Evolutionary conservation across 2,329 filamentous ascomycete genomes (phyloP), one percentile per base, ranked within the genome.

Genomic region (Chaetomiaceae sp.): DNA sequence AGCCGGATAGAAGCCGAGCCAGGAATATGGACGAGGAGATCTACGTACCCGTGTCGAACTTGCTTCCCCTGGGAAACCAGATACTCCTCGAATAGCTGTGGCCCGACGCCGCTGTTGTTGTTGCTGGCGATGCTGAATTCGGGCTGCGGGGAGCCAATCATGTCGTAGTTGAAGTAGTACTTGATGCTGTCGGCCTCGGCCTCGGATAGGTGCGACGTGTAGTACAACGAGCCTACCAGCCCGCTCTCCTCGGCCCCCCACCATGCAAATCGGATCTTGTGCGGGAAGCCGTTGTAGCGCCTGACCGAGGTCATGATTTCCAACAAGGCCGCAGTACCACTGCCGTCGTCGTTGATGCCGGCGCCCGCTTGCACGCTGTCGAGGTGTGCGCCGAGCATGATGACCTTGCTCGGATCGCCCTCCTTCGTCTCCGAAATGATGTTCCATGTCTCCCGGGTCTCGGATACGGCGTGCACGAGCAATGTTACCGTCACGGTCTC

Each of bases 311-410:
- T 57, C 51, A 61, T 48, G 34, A 74, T 61, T 48, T 75, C 71
- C 1, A 76, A 63, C 21, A 74, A 62, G 0, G 71, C 67, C 0
- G 71, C 65, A 0, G 67, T 67, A 11, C 73, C 74, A 0, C 69
- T 74, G 5, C 74, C 74, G 47, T 76, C 73, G 41, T 76, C 74
- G 44, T 76, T 76, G 54, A 76, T 71, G 2, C 73, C 74, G 0
- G 73, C 69, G 0, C 73, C 74, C 9, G 68, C 70, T 27, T 71
- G 68, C 2, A 75, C 73, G 0, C 68, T 70, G 62, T 75, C 73
- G 1, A 73, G 66, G 54, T 75, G 73, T 0, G 71, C 73, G 18
- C 73, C 73, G 0, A 75, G 62, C 58, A 73, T 66, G 30, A 75
- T 63, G 0, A 73, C 66, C 27, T 74, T 76, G 49, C 67, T 64